Base-by-base conservation (phyloP, 306 rosid species). In the Citrullus mucosospermus region DNA sequence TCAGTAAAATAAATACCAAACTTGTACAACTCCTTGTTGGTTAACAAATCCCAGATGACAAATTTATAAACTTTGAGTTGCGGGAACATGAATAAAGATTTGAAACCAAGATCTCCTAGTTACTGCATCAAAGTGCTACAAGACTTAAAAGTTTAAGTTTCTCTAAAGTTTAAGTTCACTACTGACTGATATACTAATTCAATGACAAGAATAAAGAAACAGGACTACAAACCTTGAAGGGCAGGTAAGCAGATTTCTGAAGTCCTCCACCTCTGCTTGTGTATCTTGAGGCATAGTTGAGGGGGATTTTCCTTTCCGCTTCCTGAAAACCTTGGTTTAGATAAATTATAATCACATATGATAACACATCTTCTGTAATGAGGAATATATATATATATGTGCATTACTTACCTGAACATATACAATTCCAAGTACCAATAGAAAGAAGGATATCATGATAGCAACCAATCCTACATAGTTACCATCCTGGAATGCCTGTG, bases 261-360 rank as follows among this genome's bases (percentile, higher is more conserved):
- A 88, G 89, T 74, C 97, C 97, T 76, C 93, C 89, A 76, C 85
- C 86, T 92, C 70, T 87, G 83, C 90, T 88, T 78, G 89, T 82
- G 86, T 87, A 89, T 86, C 98, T 87, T 77, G 98, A 94, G 71
- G 97, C 98, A 86, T 92, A 92, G 83, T 94, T 94, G 48, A 94
- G 84, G 48, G 98, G 98, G 81, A 94, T 94, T 88, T 94, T 94
- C 88, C 96, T 89, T 88, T 94, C 96, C 65, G 98, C 98, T 89
- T 94, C 97, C 98, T 92, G 90, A 86, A 89, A 88, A 22, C 85
- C 85, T 81, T 74, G 78, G 83, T 79, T 85, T 69, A 81, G 82
- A 86, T 84, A 84, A 73, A 73, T 82, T 56, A 51, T 44, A 34
- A 57, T 66, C 39, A 59, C 65, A 70, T 79, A 70, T 80, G 38